Evolutionary conservation across 805 yeast species (phyloP).

Genomic region (Yarrowia yakushimensis): DNA sequence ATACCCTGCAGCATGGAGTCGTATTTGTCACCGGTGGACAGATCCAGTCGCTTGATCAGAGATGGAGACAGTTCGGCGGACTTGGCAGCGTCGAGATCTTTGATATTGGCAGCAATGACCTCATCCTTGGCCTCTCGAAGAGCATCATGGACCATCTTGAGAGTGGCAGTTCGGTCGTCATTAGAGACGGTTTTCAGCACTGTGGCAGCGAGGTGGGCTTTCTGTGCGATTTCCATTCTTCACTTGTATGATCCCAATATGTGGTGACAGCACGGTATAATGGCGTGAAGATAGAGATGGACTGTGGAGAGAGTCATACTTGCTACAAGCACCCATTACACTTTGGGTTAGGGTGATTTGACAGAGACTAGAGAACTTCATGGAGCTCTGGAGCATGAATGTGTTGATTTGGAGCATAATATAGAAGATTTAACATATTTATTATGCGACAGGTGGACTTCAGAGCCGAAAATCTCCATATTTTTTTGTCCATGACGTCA

Average conservation of each 20-base stretch:
- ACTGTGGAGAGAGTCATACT: slow-evolving; percentile 20
- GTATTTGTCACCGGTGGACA: slow-evolving; percentile 76
- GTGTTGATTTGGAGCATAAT: not conserved
- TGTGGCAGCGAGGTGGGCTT: slow-evolving; percentile 81
- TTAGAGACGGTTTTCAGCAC: slow-evolving; percentile 72
- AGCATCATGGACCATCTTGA: slow-evolving; percentile 68
- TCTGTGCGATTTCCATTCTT: slow-evolving; percentile 56
- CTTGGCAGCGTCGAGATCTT: slow-evolving; percentile 70
- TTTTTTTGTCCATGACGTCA: not conserved
- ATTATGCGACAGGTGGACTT: not conserved
- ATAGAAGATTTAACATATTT: not conserved
- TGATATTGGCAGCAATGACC: slow-evolving; percentile 67
- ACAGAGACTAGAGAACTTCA: not conserved
- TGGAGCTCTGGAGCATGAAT: not conserved
- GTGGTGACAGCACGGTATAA: not conserved
- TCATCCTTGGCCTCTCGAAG: slow-evolving; percentile 54
- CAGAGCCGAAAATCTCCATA: not conserved
- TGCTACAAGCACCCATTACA: slow-evolving; percentile 12
- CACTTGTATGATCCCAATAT: not conserved
- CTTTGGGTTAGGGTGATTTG: slow-evolving; percentile 16
- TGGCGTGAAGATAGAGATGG: not conserved
- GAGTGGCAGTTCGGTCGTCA: slow-evolving; percentile 68
- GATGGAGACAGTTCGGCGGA: slow-evolving; percentile 62
- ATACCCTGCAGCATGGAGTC: slow-evolving; percentile 95
- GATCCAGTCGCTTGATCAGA: slow-evolving; percentile 77